Conservation (phyloP, 1,139 yeast species). For the Magnusiomyces suaveolens region DNA sequence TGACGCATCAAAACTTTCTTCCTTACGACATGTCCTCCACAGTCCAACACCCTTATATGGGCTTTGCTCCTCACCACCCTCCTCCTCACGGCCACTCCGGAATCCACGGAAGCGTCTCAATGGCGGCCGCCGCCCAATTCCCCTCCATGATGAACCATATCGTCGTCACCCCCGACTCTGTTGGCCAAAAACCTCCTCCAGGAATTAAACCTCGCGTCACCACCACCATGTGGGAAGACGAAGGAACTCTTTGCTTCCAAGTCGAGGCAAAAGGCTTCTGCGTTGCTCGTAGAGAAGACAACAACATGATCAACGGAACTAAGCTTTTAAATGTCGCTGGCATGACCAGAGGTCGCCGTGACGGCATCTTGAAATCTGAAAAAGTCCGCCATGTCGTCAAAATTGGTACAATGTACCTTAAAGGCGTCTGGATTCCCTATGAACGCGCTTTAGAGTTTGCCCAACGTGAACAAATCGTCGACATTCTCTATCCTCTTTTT, state of each 20-base stretch:
- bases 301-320: constrained; percentile 46
- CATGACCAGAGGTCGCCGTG: constrained; percentile 93
- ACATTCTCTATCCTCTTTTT: constrained; percentile 74
- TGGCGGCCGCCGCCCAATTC: constrained; percentile 24
- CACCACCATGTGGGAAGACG: constrained; percentile 97
- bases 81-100: not conserved
- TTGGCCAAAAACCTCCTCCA: constrained; percentile 30
- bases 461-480: constrained; percentile 79
- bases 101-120: constrained; percentile 4
- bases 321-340: constrained; percentile 74
- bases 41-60: constrained; percentile 3
- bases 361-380: constrained; percentile 84
- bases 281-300: constrained; percentile 46
- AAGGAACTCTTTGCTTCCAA: constrained; percentile 83
- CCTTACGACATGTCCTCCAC: not conserved
- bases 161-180: not conserved
- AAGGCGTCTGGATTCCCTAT: constrained; percentile 98
- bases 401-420: constrained; percentile 92
- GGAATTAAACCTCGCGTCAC: constrained; percentile 77
- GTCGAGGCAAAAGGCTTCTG: constrained; percentile 40
- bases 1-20: not conserved
- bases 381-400: constrained; percentile 86
- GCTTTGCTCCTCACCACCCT: not conserved
- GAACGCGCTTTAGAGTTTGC: constrained; percentile 90
- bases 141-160: constrained; percentile 27